Evolutionary conservation across 2,329 filamentous ascomycete species (phyloP).

Genomic region (Didymella sp.): DNA sequence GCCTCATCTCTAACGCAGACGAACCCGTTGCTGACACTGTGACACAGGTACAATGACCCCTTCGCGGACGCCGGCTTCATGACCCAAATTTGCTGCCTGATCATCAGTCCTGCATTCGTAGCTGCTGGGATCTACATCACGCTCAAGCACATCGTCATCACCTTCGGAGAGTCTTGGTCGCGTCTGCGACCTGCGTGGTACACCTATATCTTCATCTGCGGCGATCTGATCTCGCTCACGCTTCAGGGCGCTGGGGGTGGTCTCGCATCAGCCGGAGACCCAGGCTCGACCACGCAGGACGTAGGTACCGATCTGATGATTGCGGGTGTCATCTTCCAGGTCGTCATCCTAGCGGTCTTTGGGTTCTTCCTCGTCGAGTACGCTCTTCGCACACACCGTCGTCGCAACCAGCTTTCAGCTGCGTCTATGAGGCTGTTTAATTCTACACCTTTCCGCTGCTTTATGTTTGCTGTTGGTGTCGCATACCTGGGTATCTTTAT

Average conservation of each 20-base stretch:
- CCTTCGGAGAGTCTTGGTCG: slow-evolving; percentile 55
- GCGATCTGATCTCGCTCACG: slow-evolving; percentile 65
- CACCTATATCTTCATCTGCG: slow-evolving; percentile 66
- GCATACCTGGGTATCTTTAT: slow-evolving; percentile 57
- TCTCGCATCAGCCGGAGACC: slow-evolving; percentile 60
- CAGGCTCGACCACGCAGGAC: slow-evolving; percentile 48
- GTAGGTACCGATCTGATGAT: slow-evolving; percentile 64
- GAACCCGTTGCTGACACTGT: slow-evolving; percentile 7
- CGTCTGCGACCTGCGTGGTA: slow-evolving; percentile 52
- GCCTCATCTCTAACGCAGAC: not conserved
- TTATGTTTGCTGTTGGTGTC: slow-evolving; percentile 44
- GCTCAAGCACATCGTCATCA: slow-evolving; percentile 64
- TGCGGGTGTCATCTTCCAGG: slow-evolving; percentile 64
- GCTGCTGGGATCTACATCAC: slow-evolving; percentile 64
- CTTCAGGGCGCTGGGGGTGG: slow-evolving; percentile 66
- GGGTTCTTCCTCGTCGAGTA: slow-evolving; percentile 52
- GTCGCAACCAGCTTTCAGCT: slow-evolving; percentile 31
- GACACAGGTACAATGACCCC: slow-evolving; percentile 52
- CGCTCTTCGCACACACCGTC: slow-evolving; percentile 39
- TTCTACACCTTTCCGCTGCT: slow-evolving; percentile 38
- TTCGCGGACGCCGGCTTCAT: slow-evolving; percentile 58
- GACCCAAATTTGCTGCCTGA: slow-evolving; percentile 64
- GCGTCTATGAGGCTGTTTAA: slow-evolving; percentile 32
- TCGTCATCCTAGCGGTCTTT: slow-evolving; percentile 60
- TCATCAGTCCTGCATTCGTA: slow-evolving; percentile 64